Evolutionary conservation across 164 flowering plant genomes (phyloP), one percentile per base, ranked within the genome.

Genomic region (Protea cynaroides): DNA sequence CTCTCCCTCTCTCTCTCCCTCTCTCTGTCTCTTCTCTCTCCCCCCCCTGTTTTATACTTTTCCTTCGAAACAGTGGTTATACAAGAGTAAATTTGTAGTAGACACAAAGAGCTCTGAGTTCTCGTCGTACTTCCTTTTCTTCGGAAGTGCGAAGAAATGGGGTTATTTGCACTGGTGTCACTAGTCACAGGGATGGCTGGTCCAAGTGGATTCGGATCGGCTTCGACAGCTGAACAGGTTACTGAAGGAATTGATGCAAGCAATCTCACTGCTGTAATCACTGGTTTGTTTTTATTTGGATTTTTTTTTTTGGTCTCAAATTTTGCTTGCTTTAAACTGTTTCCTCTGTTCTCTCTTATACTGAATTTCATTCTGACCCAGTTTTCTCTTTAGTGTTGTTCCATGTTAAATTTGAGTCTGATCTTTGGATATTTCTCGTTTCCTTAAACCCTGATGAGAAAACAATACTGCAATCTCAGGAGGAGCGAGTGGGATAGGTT

Each of bases 401-500:
- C 22, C 25, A 21, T 14, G 14, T 46, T 14, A 10, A 5, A 9
- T 3, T 13, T 14, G 50, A 10, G 10, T 10, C 17, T 46, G 13
- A 8, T 46, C 10, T 64, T 22, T 37, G 14, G n/a, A 3, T 54
- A 22, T 61, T 61, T 61, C n/a, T 22, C 4, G 36, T 25, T 22
- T 25, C 22, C 6, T 56, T 37, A 29, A 29, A 29, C 34, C 34
- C 34, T 29, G 34, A 29, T 29, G 34, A 29, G 24, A 38, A 63
- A 10, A 25, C 34, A 1, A 24, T 7, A 55, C 40, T 57, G 52
- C 62, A 50, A 34, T 56, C 64, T 68, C 65, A 94, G 99, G 99
- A 62, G 99, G 99, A 49, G 96, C 92, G 19, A 86, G 92, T 69
- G 97, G 99, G 53, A 94, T 94, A 59, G 99, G 99, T 7, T 68